Evolutionary conservation across 2,329 filamentous ascomycete genomes (phyloP), one percentile per base, ranked within the genome.

Genomic region (Aspergillus aculeatus): DNA sequence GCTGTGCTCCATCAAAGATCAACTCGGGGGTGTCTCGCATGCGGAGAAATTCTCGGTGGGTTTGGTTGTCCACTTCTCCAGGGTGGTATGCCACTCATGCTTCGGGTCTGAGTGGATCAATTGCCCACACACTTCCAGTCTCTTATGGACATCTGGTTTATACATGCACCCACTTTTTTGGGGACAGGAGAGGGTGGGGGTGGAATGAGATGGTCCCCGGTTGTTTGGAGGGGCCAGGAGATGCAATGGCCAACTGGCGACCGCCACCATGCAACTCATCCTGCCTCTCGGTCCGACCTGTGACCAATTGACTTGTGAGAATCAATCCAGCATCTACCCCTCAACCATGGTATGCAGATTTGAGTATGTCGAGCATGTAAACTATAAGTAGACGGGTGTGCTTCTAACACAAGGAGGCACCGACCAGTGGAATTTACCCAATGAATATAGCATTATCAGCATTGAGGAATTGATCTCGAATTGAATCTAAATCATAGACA

Each of bases 1-100:
- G 29, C 32, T 47, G 29, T 50, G 29, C 32, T 47, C 32, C 53
- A 47, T 55, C 26, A 26, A 55, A 12, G 32, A 35, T 35, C 32
- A 35, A 16, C 32, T 35, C 32, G 32, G 32, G 21, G 32, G 21
- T 35, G 38, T n/a, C n/a, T 29, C 53, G 47, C 41, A 47, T 55
- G 53, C 53, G 53, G 53, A 55, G 53, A 55, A 55, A 55, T 55
- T 55, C 53, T 55, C 53, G 53, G 53, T 55, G 53, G 53, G 41
- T 55, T 32, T 35, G 32, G 3, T 31, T 29, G 19, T 35, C 44
- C 53, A 48, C 53, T 44, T 44, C 41, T 55, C 41, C 14, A 12
- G 16, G 24, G 26, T 23, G 14, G 26, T 48, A 44, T 55, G 19
- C 53, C 53, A 55, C 53, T 55, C 53, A 48, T 47, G 32, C 53